Evolutionary conservation across 1,284 basidiomycete species (phyloP).

Genomic region (Athelia psychrophila): DNA sequence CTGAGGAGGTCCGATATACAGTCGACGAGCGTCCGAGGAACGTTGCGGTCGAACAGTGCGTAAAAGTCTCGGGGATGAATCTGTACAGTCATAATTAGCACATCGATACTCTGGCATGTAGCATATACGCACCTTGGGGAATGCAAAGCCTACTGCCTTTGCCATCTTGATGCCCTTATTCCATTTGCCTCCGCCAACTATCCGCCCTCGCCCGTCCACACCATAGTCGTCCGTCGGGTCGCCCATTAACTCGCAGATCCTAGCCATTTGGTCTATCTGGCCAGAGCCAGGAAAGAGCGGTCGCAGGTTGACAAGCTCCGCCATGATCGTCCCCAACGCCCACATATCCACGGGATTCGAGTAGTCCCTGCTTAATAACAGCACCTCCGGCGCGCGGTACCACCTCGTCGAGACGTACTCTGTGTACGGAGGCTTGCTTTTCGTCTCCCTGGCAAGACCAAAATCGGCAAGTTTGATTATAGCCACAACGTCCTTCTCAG

Average conservation of each 20-base stretch:
- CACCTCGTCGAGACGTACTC: slow-evolving; percentile 99
- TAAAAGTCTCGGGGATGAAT: slow-evolving; percentile 75
- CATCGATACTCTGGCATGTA: slow-evolving; percentile 9
- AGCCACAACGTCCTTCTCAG: slow-evolving; percentile 93
- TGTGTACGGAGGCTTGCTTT: slow-evolving; percentile 91
- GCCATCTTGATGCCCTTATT: slow-evolving; percentile 83
- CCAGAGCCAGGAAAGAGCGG: slow-evolving; percentile 97
- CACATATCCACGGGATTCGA: slow-evolving; percentile 98
- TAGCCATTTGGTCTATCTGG: slow-evolving; percentile 91
- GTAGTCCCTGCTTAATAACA: slow-evolving; percentile 90
- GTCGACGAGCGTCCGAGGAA: slow-evolving; percentile 83
- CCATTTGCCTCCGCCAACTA: slow-evolving; percentile 90
- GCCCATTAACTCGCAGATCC: slow-evolving; percentile 91
- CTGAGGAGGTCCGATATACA: slow-evolving; percentile 91
- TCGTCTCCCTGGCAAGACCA: slow-evolving; percentile 91
- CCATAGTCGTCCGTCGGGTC: slow-evolving; percentile 88
- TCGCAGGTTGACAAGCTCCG: slow-evolving; percentile 92
- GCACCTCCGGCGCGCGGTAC: slow-evolving; percentile 98
- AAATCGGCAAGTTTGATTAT: slow-evolving; percentile 99
- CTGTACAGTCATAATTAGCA: slow-evolving; percentile 35
- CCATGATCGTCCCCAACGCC: slow-evolving; percentile 98
- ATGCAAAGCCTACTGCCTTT: slow-evolving; percentile 82
- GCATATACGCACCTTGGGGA: slow-evolving; percentile 70
- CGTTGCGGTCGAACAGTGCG: slow-evolving; percentile 74
- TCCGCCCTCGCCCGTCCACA: slow-evolving; percentile 64